Base-by-base conservation (phyloP, 73 alveolate genomes). In the Loxodes magnus region DNA sequence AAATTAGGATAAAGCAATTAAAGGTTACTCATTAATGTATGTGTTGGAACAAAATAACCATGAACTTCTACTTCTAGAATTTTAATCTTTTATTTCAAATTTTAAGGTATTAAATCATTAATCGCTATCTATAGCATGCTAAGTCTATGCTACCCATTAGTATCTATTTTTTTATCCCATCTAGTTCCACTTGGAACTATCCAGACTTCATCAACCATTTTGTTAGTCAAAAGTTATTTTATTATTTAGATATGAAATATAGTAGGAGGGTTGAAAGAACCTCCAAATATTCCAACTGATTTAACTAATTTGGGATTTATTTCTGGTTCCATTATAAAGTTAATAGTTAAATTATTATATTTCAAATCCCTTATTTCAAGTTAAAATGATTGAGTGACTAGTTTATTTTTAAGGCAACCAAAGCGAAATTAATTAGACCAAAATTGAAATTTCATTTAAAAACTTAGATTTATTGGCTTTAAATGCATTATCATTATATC, bases 201-300 rank as follows among this genome's bases (percentile, higher is more conserved):
- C 80, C 87, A 75, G 0, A 80, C 72, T 42, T 56, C 89, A 27
- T 75, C 83, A 35, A 69, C 21, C n/a, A n/a, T n/a, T n/a, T n/a
- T n/a, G 7, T 57, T 26, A 16, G 20, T 31, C 27, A 34, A 43
- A 34, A 25, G 35, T 2, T n/a, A 7, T 0, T 46, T 41, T 9
- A 41, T 41, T 10, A 46, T 6, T 16, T 60, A 74, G 14, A 67
- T 34, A 60, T 80, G 94, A 4, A 73, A 36, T 36, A 75, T 52
- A 19, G 87, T 78, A 6, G 89, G 89, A 0, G 94, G 94, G 56
- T 80, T 80, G 38, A 80, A 80, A 37, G 87, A 70, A 4, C 94
- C 94, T 42, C 90, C 94, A 3, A 74, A 41, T 5, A 66, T 28
- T 23, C 71, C 87, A 4, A 72, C 39, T 25, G 46, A n/a, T n/a